A percentile compares a stretch with the other conserved stretches of the same genome.
Evolutionary conservation across 2,329 filamentous ascomycete genomes (phyloP).

Genomic region (Ceratocystis diversiconidia): DNA sequence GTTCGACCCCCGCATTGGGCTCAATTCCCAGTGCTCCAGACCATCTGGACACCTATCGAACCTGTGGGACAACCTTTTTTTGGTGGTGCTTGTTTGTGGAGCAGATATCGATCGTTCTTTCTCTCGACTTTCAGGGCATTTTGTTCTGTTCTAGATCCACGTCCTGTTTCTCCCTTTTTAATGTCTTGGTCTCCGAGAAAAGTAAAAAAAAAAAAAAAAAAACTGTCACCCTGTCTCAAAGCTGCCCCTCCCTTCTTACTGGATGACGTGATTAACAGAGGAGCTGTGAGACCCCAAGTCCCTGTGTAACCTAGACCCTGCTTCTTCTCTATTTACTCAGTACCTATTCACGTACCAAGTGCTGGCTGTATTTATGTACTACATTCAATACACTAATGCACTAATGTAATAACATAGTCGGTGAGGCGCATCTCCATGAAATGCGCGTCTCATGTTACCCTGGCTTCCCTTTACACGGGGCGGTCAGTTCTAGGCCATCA

Average conservation of each 20-base stretch:
- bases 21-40: constrained; percentile 20
- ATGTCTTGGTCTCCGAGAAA: not conserved
- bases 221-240: not conserved
- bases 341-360: not conserved
- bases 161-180: not conserved
- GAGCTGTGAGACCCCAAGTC: not conserved
- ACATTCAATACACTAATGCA: not conserved
- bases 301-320: not conserved
- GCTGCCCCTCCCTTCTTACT: not conserved
- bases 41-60: constrained; percentile 8
- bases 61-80: not conserved
- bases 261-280: not conserved
- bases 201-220: not conserved
- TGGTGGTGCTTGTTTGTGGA: not conserved
- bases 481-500: too few relatives aligned
- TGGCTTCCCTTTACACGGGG: too few relatives aligned
- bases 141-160: not conserved
- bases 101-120: not conserved
- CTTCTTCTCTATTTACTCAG: not conserved
- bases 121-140: not conserved
- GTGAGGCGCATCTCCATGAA: too few relatives aligned
- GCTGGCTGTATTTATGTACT: not conserved
- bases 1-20: constrained; percentile 28
- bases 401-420: not conserved
- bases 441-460: too few relatives aligned